Evolutionary conservation across 441 rosid species (phyloP).

Genomic region (Arabidopsis lyrata): DNA sequence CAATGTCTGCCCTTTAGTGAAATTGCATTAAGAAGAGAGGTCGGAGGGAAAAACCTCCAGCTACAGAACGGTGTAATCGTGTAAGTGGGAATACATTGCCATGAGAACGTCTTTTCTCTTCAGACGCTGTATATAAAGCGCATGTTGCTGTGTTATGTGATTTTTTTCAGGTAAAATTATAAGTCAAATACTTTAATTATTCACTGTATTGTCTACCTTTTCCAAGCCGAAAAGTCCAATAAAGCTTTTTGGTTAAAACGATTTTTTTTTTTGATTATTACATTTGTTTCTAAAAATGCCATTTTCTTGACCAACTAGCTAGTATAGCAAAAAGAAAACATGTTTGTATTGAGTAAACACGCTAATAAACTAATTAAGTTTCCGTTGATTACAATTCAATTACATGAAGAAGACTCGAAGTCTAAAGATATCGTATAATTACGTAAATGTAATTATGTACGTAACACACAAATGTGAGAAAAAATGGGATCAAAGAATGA

Average conservation of each 20-base stretch:
- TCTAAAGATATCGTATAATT: conserved; percentile 29
- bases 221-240: conserved; percentile 32
- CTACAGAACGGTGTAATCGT: neutral
- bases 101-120: conserved; percentile 27
- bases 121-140: conserved; percentile 40
- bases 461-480: conserved; percentile 25
- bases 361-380: neutral
- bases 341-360: conserved; percentile 24
- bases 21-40: conserved; percentile 19
- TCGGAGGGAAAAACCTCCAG: conserved; percentile 30
- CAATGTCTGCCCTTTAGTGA: conserved; percentile 26
- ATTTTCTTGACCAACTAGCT: conserved; percentile 25
- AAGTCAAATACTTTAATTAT: conserved; percentile 29
- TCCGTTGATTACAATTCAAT: conserved; percentile 20
- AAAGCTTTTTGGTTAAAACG: neutral
- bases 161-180: conserved; percentile 20
- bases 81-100: conserved; percentile 32
- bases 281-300: conserved; percentile 17
- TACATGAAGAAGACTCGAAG: neutral
- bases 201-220: conserved; percentile 33
- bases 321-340: neutral
- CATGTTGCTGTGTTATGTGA: conserved; percentile 17
- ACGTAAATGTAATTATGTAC: conserved; percentile 36
- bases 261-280: neutral
- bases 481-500: conserved; percentile 35